Percentiles rank a stretch among this genome's conserved stretches.
These are phyloP conservation scores for Linum trigynum DNA, from an alignment of 345 rosid genomes.

Conservation along the genomic window DNA sequence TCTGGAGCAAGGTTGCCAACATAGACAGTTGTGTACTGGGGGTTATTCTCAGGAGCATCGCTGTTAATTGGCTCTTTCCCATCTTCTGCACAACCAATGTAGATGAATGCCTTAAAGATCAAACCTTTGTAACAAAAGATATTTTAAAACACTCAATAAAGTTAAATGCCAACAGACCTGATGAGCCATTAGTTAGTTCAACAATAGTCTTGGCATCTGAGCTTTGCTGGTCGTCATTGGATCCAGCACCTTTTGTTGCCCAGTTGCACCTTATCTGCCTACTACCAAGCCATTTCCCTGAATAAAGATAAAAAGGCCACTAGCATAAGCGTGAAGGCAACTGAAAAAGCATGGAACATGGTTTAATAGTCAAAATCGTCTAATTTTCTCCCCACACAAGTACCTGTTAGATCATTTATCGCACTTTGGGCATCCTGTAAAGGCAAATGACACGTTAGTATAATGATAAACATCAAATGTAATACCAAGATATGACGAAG, in stretches of 20 bases:
- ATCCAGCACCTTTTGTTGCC: slow-evolving; percentile 88
- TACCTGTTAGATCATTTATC: slow-evolving; percentile 89
- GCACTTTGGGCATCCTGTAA: slow-evolving; percentile 95
- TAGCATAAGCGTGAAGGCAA: background rate
- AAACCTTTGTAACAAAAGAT: background rate
- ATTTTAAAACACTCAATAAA: background rate
- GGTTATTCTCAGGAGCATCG: slow-evolving; percentile 90
- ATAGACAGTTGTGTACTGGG: slow-evolving; percentile 89
- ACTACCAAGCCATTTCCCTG: slow-evolving; percentile 96
- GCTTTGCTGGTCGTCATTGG: slow-evolving; percentile 75
- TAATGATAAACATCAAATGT: slow-evolving; percentile 1
- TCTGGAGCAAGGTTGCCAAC: slow-evolving; percentile 94
- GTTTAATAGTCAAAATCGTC: background rate
- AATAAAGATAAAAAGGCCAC: background rate
- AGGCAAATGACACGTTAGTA: slow-evolving; percentile 4
- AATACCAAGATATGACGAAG: background rate
- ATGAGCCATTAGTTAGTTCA: slow-evolving; percentile 75
- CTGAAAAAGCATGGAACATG: background rate
- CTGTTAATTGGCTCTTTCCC: slow-evolving; percentile 62
- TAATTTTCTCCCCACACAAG: slow-evolving; percentile 12
- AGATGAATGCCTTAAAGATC: background rate
- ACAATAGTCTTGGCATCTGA: slow-evolving; percentile 79
- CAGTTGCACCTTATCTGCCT: slow-evolving; percentile 96
- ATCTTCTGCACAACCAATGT: slow-evolving; percentile 53
- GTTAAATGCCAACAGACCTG: slow-evolving; percentile 37